Percentiles rank a stretch among this genome's conserved stretches.
These are phyloP conservation scores for Fusarium newnesense DNA, from an alignment of 2,329 filamentous ascomycete genomes.

Conservation along the genomic window DNA sequence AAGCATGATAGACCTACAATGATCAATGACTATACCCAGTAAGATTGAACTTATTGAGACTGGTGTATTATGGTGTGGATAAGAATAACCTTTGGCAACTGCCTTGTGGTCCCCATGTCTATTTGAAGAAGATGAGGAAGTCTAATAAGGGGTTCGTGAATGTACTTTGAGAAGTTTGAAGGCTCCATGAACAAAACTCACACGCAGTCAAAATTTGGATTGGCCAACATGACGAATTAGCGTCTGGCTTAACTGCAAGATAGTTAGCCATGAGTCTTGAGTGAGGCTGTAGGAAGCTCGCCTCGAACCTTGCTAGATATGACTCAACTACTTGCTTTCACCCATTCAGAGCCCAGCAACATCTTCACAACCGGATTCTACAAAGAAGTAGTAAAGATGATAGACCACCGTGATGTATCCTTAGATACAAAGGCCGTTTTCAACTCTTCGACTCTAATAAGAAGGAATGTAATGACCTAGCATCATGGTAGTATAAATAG, in stretches of 20 bases:
- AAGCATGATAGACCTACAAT: conserved; percentile 33
- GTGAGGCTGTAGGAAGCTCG: not conserved
- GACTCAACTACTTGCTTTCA: not conserved
- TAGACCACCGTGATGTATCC: not conserved
- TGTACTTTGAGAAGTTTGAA: no score
- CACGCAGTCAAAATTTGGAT: not conserved
- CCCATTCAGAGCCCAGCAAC: not conserved
- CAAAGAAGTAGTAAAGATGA: not conserved
- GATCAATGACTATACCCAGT: conserved; percentile 23
- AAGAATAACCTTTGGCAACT: not conserved
- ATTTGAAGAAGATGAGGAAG: not conserved
- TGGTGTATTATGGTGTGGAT: no score
- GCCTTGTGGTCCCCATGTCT: not conserved
- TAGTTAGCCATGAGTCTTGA: not conserved
- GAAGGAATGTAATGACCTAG: not conserved
- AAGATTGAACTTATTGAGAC: not conserved
- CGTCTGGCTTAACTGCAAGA: not conserved
- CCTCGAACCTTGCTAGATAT: not conserved
- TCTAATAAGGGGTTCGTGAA: not conserved
- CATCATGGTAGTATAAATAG: not conserved
- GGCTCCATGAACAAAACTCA: fast-evolving
- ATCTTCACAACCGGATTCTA: not conserved
- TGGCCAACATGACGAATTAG: not conserved
- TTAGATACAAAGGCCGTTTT: not conserved
- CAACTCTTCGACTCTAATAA: not conserved